These are phyloP conservation scores for Leptographium radiaticola DNA, from an alignment of 2,329 filamentous ascomycete species.

Conservation along the genomic window DNA sequence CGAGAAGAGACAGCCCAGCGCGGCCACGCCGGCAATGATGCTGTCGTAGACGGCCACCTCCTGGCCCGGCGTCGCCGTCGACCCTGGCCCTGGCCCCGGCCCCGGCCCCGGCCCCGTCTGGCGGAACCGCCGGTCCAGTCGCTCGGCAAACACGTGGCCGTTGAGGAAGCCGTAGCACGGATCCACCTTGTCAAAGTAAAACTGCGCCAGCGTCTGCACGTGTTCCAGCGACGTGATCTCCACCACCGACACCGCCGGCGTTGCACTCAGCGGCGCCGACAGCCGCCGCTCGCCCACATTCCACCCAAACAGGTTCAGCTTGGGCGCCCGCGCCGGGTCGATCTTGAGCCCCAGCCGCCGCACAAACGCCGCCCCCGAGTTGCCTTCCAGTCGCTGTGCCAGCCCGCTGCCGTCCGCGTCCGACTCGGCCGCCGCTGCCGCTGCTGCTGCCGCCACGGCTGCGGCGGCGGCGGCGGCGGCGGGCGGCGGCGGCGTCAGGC, in stretches of 20 bases:
- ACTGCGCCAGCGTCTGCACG: constrained; percentile 29
- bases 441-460: not conserved
- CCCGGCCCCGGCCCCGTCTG: not conserved
- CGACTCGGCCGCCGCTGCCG: not conserved
- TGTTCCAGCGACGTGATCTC: constrained; percentile 32
- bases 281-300: not conserved
- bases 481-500: not conserved
- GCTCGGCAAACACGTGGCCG: constrained; percentile 17
- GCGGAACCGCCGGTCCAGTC: constrained; percentile 21
- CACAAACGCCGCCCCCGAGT: constrained; percentile 5
- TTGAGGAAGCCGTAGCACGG: constrained; percentile 38
- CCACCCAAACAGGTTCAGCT: constrained; percentile 4
- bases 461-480: not conserved
- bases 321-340: constrained; percentile 3
- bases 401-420: not conserved
- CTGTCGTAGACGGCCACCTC: constrained; percentile 24
- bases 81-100: too few relatives aligned
- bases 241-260: not conserved
- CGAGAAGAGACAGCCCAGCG: constrained; percentile 38
- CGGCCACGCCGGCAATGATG: constrained; percentile 41
- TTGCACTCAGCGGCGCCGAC: not conserved
- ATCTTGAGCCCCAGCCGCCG: constrained; percentile 5
- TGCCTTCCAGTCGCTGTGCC: constrained; percentile 3
- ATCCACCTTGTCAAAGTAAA: constrained; percentile 41
- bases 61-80: constrained; percentile 8